These are phyloP conservation scores for Crithidia mellificae DNA, from an alignment of 208 protist genomes.

Conservation along the genomic window DNA sequence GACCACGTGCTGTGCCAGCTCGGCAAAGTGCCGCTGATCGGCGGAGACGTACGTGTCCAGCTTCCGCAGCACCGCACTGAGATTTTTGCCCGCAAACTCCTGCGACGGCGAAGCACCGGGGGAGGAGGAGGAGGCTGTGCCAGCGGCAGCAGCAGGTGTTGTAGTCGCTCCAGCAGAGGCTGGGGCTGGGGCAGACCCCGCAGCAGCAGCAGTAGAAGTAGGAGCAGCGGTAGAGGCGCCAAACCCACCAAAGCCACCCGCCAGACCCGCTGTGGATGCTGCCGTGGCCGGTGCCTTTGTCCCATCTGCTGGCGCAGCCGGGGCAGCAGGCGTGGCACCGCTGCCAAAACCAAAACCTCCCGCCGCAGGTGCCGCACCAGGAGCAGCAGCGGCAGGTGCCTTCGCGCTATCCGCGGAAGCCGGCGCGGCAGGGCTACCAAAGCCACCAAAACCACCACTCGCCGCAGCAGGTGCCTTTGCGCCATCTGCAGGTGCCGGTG, in stretches of 20 bases:
- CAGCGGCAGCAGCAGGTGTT: not conserved
- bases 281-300: not conserved
- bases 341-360: not conserved
- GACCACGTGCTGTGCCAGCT: slow-evolving; percentile 58
- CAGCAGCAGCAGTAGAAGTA: slow-evolving; percentile 27
- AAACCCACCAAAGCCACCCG: slow-evolving; percentile 12
- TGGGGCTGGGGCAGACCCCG: slow-evolving; percentile 13
- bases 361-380: too few relatives aligned
- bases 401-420: not conserved
- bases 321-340: not conserved
- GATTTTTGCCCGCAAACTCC: slow-evolving; percentile 59
- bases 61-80: slow-evolving; percentile 50
- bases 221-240: slow-evolving; percentile 20
- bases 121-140: slow-evolving; percentile 16
- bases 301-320: too few relatives aligned
- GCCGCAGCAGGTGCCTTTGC: slow-evolving; percentile 12
- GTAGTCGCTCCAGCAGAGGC: slow-evolving; percentile 16
- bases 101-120: slow-evolving; percentile 37
- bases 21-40: slow-evolving; percentile 57
- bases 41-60: slow-evolving; percentile 54
- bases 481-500: slow-evolving; percentile 16
- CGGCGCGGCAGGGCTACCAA: not conserved
- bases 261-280: not conserved
- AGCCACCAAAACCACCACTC: not conserved
- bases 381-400: slow-evolving; percentile 13